phyloP scores from a whole-genome alignment of 2,329 filamentous ascomycete species.

The Fusarium udum region DNA sequence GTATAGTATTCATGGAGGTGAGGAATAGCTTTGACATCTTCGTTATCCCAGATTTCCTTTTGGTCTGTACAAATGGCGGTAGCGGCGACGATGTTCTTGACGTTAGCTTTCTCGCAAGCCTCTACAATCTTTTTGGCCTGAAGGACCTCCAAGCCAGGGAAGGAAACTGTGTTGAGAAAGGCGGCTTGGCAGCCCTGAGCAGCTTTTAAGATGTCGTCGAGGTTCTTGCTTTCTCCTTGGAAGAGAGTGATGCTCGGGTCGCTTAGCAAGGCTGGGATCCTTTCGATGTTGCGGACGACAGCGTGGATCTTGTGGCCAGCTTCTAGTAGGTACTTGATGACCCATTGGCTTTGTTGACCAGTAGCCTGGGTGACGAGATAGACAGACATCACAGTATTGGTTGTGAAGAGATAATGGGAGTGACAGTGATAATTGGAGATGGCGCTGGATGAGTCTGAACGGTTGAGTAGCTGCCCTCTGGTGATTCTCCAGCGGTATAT shows the following conservation, averaged over 20 bases:
- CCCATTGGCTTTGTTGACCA: slow-evolving; percentile 45
- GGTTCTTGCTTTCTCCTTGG: slow-evolving; percentile 48
- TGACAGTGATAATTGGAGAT: too few relatives aligned
- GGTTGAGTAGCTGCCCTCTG: neutral
- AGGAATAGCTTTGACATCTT: neutral
- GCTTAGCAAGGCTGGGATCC: slow-evolving; percentile 40
- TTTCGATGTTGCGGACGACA: slow-evolving; percentile 48
- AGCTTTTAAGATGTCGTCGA: slow-evolving; percentile 45
- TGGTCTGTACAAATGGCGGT: slow-evolving; percentile 38
- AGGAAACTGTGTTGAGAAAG: slow-evolving; percentile 44
- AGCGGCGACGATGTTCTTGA: slow-evolving; percentile 42
- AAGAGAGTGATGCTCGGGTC: slow-evolving; percentile 46
- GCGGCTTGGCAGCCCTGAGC: slow-evolving; percentile 48
- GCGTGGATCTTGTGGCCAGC: slow-evolving; percentile 49
- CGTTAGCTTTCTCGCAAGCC: slow-evolving; percentile 46
- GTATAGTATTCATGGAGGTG: slow-evolving; percentile 46
- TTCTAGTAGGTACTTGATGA: slow-evolving; percentile 47
- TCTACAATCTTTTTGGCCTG: slow-evolving; percentile 47
- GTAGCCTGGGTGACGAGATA: slow-evolving; percentile 50
- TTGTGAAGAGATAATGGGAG: fast-evolving
- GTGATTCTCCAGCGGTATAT: fast-evolving
- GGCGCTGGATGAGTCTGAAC: neutral
- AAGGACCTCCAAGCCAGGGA: slow-evolving; percentile 41
- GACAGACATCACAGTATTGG: slow-evolving; percentile 36
- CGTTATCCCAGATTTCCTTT: slow-evolving; percentile 40